These are phyloP conservation scores for Podospora appendiculata DNA, from an alignment of 495 filamentous ascomycete species.

Conservation along the genomic window DNA sequence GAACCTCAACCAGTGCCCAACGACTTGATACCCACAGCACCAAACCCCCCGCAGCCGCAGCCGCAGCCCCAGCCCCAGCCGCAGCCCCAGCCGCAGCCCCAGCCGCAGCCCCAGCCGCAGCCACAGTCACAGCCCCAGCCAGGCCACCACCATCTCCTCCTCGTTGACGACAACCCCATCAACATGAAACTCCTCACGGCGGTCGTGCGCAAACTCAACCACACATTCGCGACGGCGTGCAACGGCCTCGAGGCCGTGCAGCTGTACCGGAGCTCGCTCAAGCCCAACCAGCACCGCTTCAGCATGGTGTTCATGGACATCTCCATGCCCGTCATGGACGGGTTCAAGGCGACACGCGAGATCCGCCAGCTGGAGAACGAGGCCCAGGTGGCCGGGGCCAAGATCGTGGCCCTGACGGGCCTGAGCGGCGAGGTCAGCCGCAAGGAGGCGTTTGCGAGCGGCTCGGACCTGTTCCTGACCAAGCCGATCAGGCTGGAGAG, in stretches of 20 bases:
- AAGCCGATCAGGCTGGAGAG: slow-evolving; percentile 51
- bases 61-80: neutral
- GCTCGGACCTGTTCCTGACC: slow-evolving; percentile 61
- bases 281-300: slow-evolving; percentile 19
- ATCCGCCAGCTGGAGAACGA: slow-evolving; percentile 46
- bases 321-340: slow-evolving; percentile 61
- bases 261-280: slow-evolving; percentile 22
- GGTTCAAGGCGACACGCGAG: slow-evolving; percentile 47
- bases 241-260: slow-evolving; percentile 39
- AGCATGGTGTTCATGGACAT: slow-evolving; percentile 59
- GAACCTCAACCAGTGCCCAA: neutral
- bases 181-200: slow-evolving; percentile 63
- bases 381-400: slow-evolving; percentile 18
- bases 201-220: slow-evolving; percentile 44
- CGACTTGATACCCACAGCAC: too few species aligned
- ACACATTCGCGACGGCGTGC: slow-evolving; percentile 29
- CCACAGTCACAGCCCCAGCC: slow-evolving; percentile 9
- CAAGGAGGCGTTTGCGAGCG: slow-evolving; percentile 55
- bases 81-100: too few species aligned
- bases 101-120: slow-evolving; percentile 24
- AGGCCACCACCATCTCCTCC: slow-evolving; percentile 36
- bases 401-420: slow-evolving; percentile 64
- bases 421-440: slow-evolving; percentile 55
- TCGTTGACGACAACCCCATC: slow-evolving; percentile 71
- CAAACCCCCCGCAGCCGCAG: neutral